phyloP scores from a whole-genome alignment of 306 rosid genomes.

The Arachis stenosperma region DNA sequence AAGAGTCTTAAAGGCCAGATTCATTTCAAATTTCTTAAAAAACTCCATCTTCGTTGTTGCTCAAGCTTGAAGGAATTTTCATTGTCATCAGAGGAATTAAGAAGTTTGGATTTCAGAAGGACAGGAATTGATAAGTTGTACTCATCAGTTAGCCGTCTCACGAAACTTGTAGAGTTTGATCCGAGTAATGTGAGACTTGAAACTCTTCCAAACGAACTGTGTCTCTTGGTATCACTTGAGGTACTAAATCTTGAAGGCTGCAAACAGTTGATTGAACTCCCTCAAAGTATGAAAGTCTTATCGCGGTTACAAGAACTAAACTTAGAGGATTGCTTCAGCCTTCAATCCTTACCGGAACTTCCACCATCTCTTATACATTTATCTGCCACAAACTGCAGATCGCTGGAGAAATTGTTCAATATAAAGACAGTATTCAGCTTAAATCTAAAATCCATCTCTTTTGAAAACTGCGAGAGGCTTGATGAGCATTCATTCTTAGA shows the following conservation, averaged over 20 bases:
- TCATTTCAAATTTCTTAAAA: background rate
- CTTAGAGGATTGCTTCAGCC: background rate
- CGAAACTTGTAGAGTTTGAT: too few relatives aligned
- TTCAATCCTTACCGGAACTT: background rate
- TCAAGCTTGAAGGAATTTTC: background rate
- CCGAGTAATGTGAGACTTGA: background rate
- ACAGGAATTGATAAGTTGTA: too few relatives aligned
- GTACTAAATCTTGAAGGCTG: background rate
- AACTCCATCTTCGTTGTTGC: background rate
- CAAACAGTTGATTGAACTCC: background rate
- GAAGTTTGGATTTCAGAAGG: rapidly evolving
- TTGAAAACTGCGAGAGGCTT: background rate
- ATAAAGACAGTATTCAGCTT: background rate
- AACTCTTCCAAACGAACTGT: background rate
- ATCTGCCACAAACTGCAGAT: background rate
- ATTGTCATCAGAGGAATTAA: background rate
- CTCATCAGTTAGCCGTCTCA: too few relatives aligned
- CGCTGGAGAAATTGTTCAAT: background rate
- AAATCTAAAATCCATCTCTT: background rate
- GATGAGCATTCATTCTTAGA: background rate
- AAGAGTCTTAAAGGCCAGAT: background rate
- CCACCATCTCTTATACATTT: background rate
- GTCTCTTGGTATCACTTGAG: background rate
- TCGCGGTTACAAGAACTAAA: background rate
- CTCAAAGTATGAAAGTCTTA: background rate